Evolutionary conservation across 345 rosid species (phyloP).

Genomic region (Litchi chinensis): DNA sequence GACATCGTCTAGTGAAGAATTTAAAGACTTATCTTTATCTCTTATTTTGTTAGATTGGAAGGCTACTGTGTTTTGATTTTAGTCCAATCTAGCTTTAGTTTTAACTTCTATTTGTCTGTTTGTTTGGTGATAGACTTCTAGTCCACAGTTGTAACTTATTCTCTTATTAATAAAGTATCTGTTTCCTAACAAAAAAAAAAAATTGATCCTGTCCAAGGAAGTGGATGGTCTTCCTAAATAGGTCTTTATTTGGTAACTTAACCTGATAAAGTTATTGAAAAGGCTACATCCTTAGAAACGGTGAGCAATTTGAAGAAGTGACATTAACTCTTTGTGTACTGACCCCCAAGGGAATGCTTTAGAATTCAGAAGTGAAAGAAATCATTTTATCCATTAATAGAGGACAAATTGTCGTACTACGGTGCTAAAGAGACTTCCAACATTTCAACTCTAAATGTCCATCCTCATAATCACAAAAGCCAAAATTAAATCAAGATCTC

Average conservation of each 20-base stretch:
- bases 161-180: too few species aligned
- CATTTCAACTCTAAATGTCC: not conserved
- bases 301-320: constrained; percentile 5
- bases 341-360: constrained; percentile 16
- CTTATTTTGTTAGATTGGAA: too few species aligned
- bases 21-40: too few species aligned
- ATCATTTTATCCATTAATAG: constrained; percentile 20
- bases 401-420: not conserved
- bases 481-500: not conserved
- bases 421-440: not conserved
- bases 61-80: too few species aligned
- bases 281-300: not conserved
- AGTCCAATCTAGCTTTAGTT: too few species aligned
- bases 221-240: constrained; percentile 7
- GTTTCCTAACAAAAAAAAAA: too few species aligned
- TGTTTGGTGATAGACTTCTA: too few species aligned
- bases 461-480: constrained; percentile 2
- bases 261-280: not conserved
- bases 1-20: too few species aligned
- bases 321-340: constrained; percentile 3
- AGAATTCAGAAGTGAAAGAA: constrained; percentile 19
- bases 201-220: constrained; percentile 8
- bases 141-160: too few species aligned
- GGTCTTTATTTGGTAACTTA: not conserved
- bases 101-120: too few species aligned